Evolutionary conservation across 148 eudicot genomes (phyloP), one percentile per base, ranked within the genome.

Genomic region (Fagopyrum esculentum): DNA sequence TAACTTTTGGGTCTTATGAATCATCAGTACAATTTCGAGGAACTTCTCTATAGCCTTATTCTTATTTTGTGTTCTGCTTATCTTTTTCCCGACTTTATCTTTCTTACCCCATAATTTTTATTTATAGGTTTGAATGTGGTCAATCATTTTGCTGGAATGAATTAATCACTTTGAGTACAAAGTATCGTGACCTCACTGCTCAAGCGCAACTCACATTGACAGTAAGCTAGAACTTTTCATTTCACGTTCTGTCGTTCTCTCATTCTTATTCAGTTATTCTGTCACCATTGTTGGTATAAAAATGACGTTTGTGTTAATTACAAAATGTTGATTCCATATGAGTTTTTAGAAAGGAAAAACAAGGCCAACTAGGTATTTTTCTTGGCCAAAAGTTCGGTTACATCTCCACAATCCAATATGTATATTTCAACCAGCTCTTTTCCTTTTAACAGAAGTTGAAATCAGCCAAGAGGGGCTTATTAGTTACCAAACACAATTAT

Each of bases 131-230:
- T 84, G 98, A 94, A 72, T 84, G 90, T 43, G 97, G 90, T 61
- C 97, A 95, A 56, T 83, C 89, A 47, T 94, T 85, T 87, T 87
- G 89, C 89, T 94, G 98, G 98, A 89, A 85, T 81, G 96, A 91
- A 78, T 82, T 90, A 49, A 84, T 94, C 76, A 89, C 96, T 47
- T 72, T 94, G 86, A 94, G 97, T 83, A 92, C 97, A 73, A 94
- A 94, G 77, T 92, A 94, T 77, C 88, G 97, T 49, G 98, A 94
- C 80, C 86, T 94, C 72, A 92, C 98, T 16, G 90, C 93, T 68
- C 90, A 91, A 80, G 86, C 98, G 16, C 98, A 94, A 48, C 88
- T 94, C 69, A 84, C 93, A 52, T 76, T 91, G 43, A 94, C 98
- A 49, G 98, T 94, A 83, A 84, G 84, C 73, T 12, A 22, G 40